phyloP scores from a whole-genome alignment of 202 grass and related monocot genomes.

The Eragrostis tef region DNA sequence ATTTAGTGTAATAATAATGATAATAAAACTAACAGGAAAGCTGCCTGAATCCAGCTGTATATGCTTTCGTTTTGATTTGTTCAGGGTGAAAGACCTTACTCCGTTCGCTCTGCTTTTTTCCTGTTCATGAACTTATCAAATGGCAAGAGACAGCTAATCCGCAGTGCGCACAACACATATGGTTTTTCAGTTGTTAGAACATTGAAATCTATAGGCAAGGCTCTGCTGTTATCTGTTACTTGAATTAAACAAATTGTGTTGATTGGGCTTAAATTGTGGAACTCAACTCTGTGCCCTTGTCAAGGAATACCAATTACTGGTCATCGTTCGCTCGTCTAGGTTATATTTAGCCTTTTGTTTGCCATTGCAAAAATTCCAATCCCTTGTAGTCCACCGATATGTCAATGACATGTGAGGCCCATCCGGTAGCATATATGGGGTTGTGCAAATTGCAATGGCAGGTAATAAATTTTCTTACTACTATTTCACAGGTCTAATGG shows the following conservation, averaged over 20 bases:
- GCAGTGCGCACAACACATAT: no score
- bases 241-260: no score
- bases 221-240: no score
- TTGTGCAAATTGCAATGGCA: neutral
- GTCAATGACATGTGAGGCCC: neutral
- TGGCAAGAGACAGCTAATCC: neutral
- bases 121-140: neutral
- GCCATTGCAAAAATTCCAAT: neutral
- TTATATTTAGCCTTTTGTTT: no score
- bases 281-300: no score
- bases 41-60: neutral
- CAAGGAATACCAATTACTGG: no score
- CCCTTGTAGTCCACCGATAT: neutral
- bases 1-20: neutral
- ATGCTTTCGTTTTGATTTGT: neutral
- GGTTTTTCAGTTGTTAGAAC: no score
- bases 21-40: neutral
- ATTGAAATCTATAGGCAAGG: no score
- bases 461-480: neutral
- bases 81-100: neutral
- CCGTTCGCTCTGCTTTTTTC: no score
- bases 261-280: no score
- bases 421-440: neutral
- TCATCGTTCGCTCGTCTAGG: no score
- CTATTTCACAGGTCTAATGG: constrained; percentile 26